Base-by-base conservation (phyloP, 148 eudicot genomes). In the Diospyros kaki region DNA sequence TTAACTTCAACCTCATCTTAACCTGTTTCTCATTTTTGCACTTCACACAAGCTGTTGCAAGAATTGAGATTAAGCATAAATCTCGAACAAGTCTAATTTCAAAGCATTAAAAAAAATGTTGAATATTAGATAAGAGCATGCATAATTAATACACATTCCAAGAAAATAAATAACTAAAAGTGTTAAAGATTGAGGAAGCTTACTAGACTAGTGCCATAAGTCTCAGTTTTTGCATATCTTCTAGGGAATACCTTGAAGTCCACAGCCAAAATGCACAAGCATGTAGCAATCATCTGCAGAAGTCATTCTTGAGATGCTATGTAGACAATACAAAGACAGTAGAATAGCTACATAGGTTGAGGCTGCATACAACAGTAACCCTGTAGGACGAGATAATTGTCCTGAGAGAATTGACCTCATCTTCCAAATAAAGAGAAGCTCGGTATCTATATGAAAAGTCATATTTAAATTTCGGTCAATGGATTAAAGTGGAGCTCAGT, bases 181-280 rank as follows among this genome's bases (percentile, higher is more conserved):
- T 50, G 40, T 2, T 66, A 18, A 39, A 71, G 65, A 52, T 48
- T 14, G 59, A 80, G 74, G 42, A 77, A 75, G 54, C 87, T 85
- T 86, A 95, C 99, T 97, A 91, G 82, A 78, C 97, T 83, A 81
- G 91, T 88, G 63, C 99, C 99, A 79, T 89, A 93, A 68, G 93
- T 91, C 85, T 95, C 99, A 39, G 99, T 89, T 84, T 95, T 95
- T 41, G 98, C 99, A 79, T 82, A 89, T 85, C 86, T 87, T 81
- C 99, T 85, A 69, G 99, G 99, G 75, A 88, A 95, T 87, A 93
- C 83, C 70, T 80, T 79, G 90, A 95, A 95, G 84, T 95, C 99
- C 80, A 95, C 99, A 73, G 93, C 96, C 82, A 95, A 87, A 69
- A 95, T 95, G 81, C 94, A 88, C 75, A 89, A 44, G 86, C 91